Percentiles rank a stretch among this genome's conserved stretches.
Evolutionary conservation across 768 basidiomycete species (phyloP).

Genomic region (Hebeloma cylindrosporum): DNA sequence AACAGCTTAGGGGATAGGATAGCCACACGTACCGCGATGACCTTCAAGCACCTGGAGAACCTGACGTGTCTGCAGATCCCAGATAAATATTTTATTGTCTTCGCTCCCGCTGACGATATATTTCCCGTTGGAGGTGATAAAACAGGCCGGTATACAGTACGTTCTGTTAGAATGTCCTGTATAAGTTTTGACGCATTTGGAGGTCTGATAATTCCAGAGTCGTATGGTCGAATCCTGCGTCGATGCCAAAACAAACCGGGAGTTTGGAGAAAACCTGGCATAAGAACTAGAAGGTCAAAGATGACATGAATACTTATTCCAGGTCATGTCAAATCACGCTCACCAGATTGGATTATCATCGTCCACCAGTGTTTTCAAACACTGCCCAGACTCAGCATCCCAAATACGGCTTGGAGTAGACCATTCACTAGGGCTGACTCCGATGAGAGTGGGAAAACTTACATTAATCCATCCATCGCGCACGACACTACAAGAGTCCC

Average conservation of each 20-base stretch:
- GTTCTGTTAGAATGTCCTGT: conserved; percentile 84
- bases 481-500: conserved; percentile 94
- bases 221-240: conserved; percentile 95
- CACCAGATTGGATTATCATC: conserved; percentile 95
- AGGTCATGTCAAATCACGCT: conserved; percentile 13
- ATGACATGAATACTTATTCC: conserved; percentile 9
- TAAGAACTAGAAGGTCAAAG: conserved; percentile 58
- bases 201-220: conserved; percentile 91
- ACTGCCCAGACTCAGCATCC: conserved; percentile 97
- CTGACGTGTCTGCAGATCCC: conserved; percentile 84
- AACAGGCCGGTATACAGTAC: conserved; percentile 74
- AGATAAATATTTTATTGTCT: conserved; percentile 84
- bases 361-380: conserved; percentile 94
- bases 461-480: conserved; percentile 98
- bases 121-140: conserved; percentile 56
- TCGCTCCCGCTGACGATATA: conserved; percentile 89
- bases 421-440: neutral
- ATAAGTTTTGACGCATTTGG: conserved; percentile 91
- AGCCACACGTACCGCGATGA: conserved; percentile 63
- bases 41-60: conserved; percentile 75
- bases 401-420: conserved; percentile 76
- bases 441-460: conserved; percentile 27
- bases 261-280: conserved; percentile 91
- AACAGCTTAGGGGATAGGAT: neutral
- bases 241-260: conserved; percentile 82